Base-by-base conservation (phyloP, 139 green algal species). In the Chlorella ohadii region DNA sequence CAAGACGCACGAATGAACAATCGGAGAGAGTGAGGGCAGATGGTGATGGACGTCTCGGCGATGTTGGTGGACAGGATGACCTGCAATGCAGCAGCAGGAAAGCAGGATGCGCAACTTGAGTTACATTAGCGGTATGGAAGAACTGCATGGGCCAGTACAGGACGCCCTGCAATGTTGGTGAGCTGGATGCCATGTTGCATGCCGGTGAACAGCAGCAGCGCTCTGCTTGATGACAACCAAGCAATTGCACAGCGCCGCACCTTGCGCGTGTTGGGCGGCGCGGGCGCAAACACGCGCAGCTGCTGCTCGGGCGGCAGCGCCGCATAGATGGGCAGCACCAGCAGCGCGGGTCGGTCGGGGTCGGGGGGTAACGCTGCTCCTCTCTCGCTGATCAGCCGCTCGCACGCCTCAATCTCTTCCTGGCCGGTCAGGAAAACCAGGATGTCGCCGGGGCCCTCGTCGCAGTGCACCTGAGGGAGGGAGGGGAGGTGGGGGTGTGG, bases 31-130 rank as follows among this genome's bases (percentile, higher is more conserved):
- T n/a, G n/a, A n/a, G n/a, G n/a, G n/a, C n/a, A n/a, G 23, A 99
- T 96, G 56, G 96, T 98, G 81, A 99, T 90, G 72, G 94, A 97
- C 2, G 96, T 99, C 82, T 99, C 96, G 0, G 96, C 96, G 56
- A 99, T 98, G 90, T 99, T 99, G 38, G 96, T 99, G 20, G 93
- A 92, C 36, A 99, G 83, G 63, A 99, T 94, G 44, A 94, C 89
- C 88, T 92, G 88, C 82, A 6, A 9, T 51, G 44, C 44, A 51
- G 44, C 44, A 51, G 44, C 44, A 6, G 9, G 7, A 51, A 6
- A 51, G 44, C 9, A 51, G 44, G 44, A 16, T 51, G 44, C n/a
- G n/a, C n/a, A n/a, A n/a, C n/a, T n/a, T n/a, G n/a, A n/a, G n/a
- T n/a, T n/a, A n/a, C n/a, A n/a, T n/a, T n/a, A n/a, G n/a, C n/a